phyloP scores from a whole-genome alignment of 202 grass and related monocot genomes.

The Dendrocalamus latiflorus region DNA sequence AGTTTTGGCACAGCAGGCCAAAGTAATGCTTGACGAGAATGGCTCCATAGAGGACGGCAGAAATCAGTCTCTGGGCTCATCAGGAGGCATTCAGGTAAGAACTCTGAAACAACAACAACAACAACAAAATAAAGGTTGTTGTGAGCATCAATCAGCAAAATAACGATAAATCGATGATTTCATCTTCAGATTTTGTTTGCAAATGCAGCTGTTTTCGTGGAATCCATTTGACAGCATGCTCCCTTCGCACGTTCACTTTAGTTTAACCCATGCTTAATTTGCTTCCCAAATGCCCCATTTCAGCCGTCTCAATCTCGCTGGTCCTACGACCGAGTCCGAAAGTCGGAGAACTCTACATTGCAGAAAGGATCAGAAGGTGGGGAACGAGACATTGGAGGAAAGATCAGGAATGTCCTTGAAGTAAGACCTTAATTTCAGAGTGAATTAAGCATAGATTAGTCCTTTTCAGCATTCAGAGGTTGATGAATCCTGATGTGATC shows the following conservation, averaged over 20 bases:
- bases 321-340: conserved; percentile 60
- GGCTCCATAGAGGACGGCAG: conserved; percentile 14
- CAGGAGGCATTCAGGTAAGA: conserved; percentile 29
- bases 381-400: conserved; percentile 58
- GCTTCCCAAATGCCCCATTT: not conserved
- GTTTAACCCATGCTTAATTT: not conserved
- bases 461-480: not conserved
- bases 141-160: not conserved
- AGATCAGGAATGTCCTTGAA: conserved; percentile 68
- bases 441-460: not conserved
- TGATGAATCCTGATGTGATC: not conserved
- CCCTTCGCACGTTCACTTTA: not conserved
- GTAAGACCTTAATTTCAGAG: conserved; percentile 7
- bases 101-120: not conserved
- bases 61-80: conserved; percentile 1
- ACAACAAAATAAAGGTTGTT: not conserved
- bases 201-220: not conserved
- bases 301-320: conserved; percentile 49
- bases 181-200: not conserved
- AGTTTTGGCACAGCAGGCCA: conserved; percentile 70
- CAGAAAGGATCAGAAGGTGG: conserved; percentile 42
- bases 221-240: not conserved
- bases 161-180: not conserved
- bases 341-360: conserved; percentile 42
- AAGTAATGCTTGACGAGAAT: conserved; percentile 75